Evolutionary conservation across 2,329 filamentous ascomycete genomes (phyloP), one percentile per base, ranked within the genome.

Genomic region (Colletotrichum godetiae): DNA sequence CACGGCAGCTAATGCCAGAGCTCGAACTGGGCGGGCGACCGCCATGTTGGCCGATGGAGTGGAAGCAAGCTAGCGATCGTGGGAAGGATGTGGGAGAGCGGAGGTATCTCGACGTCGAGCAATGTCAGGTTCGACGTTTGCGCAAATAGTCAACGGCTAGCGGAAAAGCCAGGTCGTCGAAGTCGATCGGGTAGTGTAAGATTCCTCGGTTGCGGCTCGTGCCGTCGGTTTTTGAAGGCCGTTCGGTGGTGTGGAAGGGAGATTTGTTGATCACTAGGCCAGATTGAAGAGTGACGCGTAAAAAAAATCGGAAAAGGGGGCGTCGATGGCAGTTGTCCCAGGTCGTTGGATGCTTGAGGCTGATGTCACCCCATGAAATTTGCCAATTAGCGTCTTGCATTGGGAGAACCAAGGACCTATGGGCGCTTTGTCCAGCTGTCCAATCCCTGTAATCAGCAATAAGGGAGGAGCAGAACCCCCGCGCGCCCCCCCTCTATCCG

Each of bases 11-110:
- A 93, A 88, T 77, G 91, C 93, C 80, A 98, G 87, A 79, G 93
- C 91, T 84, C 95, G 92, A 81, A 98, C 92, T 71, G 95, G 94
- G 86, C 92, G 92, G 80, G 95, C 94, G 81, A 98, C 88, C 79
- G 93, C 94, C 95, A 98, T 98, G 76, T 78, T 89, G 80, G 67
- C 68, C 73, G 72, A 46, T 59, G 19, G 27, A 11, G 61, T 46
- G 53, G 35, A 59, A 53, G 49, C 58, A 61, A 58, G 49, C 24
- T 67, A 53, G 57, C 49, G 29, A 37, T 64, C 65, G 59, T 53
- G 29, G 15, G n/a, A 24, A 57, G 15, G 37, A n/a, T 22, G 59
- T 22, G 15, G 29, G 22, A 15, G 33, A 24, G 29, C 27, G 42
- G 35, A 57, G 49, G 22, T 65, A 61, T 61, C 29, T 42, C 57